A percentile compares a stretch with the other conserved stretches of the same genome.
phyloP scores from a whole-genome alignment of 768 basidiomycete species.

The Leucosporidium yakuticum region DNA sequence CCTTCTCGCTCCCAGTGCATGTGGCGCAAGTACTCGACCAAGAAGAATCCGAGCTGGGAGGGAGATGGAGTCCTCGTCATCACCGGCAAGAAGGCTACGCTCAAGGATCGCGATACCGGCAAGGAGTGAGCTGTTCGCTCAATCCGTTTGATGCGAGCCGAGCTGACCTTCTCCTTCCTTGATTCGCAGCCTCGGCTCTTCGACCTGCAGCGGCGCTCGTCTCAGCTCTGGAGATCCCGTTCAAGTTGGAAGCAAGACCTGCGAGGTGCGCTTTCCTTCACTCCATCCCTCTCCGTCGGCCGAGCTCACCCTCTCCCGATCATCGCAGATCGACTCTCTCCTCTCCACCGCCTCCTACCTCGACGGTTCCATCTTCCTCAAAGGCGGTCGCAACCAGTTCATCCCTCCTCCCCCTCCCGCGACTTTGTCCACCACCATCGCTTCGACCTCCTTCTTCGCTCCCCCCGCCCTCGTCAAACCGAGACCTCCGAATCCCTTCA shows the following conservation, averaged over 20 bases:
- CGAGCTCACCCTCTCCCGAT: too few species aligned
- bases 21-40: slow-evolving; percentile 61
- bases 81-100: slow-evolving; percentile 24
- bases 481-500: too few species aligned
- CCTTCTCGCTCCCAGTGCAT: not conserved
- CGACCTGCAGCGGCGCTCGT: not conserved
- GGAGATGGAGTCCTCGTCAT: slow-evolving; percentile 46
- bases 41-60: slow-evolving; percentile 83
- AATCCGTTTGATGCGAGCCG: not conserved
- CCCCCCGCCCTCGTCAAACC: not conserved
- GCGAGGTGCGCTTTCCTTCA: slow-evolving; percentile 14
- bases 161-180: not conserved
- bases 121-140: slow-evolving; percentile 27
- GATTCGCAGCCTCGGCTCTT: not conserved
- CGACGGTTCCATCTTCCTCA: not conserved
- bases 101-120: slow-evolving; percentile 32
- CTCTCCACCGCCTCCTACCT: not conserved
- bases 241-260: slow-evolving; percentile 38
- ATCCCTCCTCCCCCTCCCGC: not conserved
- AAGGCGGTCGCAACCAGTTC: not conserved
- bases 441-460: not conserved
- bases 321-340: not conserved
- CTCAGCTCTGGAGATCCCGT: slow-evolving; percentile 31
- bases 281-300: too few species aligned
- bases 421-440: not conserved